Base-by-base conservation (phyloP, 2,329 filamentous ascomycete species). In the Aspergillus oerlinghausenensis region DNA sequence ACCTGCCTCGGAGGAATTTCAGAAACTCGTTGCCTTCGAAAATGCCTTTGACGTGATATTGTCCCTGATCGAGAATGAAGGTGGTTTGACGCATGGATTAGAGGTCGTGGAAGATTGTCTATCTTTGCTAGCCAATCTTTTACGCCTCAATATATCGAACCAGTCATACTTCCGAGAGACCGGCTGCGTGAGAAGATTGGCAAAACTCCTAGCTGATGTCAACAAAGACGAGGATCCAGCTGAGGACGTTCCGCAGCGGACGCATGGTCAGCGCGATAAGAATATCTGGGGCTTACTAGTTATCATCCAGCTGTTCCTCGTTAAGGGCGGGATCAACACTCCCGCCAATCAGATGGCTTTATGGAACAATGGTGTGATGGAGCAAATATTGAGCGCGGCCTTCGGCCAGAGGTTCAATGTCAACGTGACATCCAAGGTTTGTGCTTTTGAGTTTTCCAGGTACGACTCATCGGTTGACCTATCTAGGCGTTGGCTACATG, bases 1-100 rank as follows among this genome's bases (percentile, higher is more conserved):
- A 0, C 90, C 91, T 29, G 87, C 87, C 0, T 96, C 93, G 8
- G 78, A 87, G 45, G 92, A 97, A 66, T 84, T 99, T 52, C 92
- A 97, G 70, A 97, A 97, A 73, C 82, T 97, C 1, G 92, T 97
- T 25, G 94, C 92, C 0, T 97, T 97, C 64, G 92, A 97, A 67
- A 93, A 91, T 79, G 90, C 92, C 0, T 97, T 97, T 66, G 91
- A 94, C 59, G 86, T 88, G 47, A 79, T 95, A 26, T 97, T 97
- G 70, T 81, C 81, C 48, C 87, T 97, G 53, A 89, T 99, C 53
- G 83, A 88, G 62, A 79, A 82, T 0, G 94, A 99, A 67, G 94
- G 94, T 0, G 88, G 88, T 2, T 77, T 99, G 48, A 82, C 82
- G 4, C 87, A 95, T 65, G 94, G 94, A 17, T 91, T 90, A 45